A percentile compares a stretch with the other conserved stretches of the same genome.
These are phyloP conservation scores for Ceriops decandra DNA, from an alignment of 345 rosid genomes.

Conservation along the genomic window DNA sequence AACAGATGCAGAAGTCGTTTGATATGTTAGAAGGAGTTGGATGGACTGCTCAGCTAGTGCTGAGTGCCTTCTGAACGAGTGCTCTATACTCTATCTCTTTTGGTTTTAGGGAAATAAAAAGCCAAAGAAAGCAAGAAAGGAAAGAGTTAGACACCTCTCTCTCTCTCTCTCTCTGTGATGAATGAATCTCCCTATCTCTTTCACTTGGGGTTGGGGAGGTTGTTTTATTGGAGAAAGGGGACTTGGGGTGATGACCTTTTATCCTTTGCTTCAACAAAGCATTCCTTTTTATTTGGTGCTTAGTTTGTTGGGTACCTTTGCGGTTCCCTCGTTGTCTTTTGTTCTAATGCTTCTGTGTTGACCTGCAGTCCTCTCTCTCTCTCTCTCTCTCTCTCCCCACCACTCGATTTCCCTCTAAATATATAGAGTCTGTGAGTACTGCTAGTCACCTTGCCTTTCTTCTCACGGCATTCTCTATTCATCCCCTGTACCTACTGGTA, in stretches of 20 bases:
- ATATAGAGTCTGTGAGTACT: constrained; percentile 44
- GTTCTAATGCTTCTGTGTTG: neutral
- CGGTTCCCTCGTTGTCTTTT: neutral
- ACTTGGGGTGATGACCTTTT: neutral
- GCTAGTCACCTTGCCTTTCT: constrained; percentile 71
- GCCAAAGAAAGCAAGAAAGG: neutral
- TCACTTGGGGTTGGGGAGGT: neutral
- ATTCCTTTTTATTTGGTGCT: neutral
- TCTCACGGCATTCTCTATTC: constrained; percentile 66
- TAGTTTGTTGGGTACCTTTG: neutral
- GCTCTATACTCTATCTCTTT: neutral
- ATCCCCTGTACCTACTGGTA: constrained; percentile 43
- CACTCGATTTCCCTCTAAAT: constrained; percentile 16
- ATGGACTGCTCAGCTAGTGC: neutral
- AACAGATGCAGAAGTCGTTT: neutral
- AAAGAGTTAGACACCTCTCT: too few species aligned
- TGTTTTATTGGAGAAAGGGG: neutral
- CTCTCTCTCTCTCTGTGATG: neutral
- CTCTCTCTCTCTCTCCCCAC: neutral
- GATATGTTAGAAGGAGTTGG: neutral
- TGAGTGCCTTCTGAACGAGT: too few species aligned
- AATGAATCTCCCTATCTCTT: neutral
- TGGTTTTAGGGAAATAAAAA: neutral
- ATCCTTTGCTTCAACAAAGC: neutral
- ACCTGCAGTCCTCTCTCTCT: neutral